These are phyloP conservation scores for Hamigera avellanea DNA, from an alignment of 495 filamentous ascomycete genomes.

Conservation along the genomic window DNA sequence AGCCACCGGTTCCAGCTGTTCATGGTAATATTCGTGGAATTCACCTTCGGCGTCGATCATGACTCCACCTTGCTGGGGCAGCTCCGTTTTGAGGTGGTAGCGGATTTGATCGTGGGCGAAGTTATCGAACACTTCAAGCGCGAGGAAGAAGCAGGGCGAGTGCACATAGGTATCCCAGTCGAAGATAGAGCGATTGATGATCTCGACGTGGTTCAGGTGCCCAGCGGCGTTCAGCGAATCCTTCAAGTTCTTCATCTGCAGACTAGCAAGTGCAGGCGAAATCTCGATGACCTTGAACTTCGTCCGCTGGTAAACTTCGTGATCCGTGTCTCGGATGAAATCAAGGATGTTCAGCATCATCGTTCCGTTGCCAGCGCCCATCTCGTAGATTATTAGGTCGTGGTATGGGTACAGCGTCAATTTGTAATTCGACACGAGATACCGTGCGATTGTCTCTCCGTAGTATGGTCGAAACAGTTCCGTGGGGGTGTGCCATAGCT, in stretches of 20 bases:
- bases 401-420: slow-evolving; percentile 88
- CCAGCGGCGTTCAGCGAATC: slow-evolving; percentile 51
- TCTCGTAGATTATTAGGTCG: slow-evolving; percentile 96
- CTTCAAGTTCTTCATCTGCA: slow-evolving; percentile 63
- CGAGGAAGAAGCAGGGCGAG: slow-evolving; percentile 91
- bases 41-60: slow-evolving; percentile 78
- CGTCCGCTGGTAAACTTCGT: slow-evolving; percentile 87
- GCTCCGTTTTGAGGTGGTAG: slow-evolving; percentile 64
- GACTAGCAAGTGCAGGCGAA: slow-evolving; percentile 59
- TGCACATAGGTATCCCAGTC: slow-evolving; percentile 80
- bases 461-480: slow-evolving; percentile 96
- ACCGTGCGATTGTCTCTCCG: slow-evolving; percentile 89
- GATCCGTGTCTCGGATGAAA: slow-evolving; percentile 82
- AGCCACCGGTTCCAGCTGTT: slow-evolving; percentile 68
- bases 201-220: slow-evolving; percentile 79
- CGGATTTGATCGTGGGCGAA: slow-evolving; percentile 91
- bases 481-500: slow-evolving; percentile 97
- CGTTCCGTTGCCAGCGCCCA: slow-evolving; percentile 94
- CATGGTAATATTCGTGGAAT: slow-evolving; percentile 85
- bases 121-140: slow-evolving; percentile 98
- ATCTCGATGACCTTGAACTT: slow-evolving; percentile 96
- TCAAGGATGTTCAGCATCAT: slow-evolving; percentile 97
- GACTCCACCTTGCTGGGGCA: slow-evolving; percentile 74
- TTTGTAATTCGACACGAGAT: slow-evolving; percentile 91
- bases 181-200: slow-evolving; percentile 90